A percentile compares a stretch with the other conserved stretches of the same genome.
Conservation (phyloP, 495 filamentous ascomycete genomes). For the Penicillium dipodomyicola region DNA sequence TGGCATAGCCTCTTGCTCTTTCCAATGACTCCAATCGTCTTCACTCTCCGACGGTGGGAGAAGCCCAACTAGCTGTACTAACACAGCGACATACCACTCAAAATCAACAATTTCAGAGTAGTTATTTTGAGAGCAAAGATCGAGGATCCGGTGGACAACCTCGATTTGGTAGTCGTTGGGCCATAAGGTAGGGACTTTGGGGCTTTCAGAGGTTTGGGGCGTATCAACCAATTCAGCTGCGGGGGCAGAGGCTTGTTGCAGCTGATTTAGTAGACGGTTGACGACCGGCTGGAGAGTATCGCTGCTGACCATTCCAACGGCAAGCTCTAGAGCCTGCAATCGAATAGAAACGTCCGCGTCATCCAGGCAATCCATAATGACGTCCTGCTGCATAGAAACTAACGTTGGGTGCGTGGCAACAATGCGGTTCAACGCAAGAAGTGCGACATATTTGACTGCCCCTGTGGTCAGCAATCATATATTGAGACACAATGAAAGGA, state of each 20-base stretch:
- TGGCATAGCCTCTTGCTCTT: constrained; percentile 18
- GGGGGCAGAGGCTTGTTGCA: constrained; percentile 48
- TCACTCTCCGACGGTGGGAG: constrained; percentile 43
- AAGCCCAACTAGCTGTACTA: constrained; percentile 75
- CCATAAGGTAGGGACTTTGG: constrained; percentile 41
- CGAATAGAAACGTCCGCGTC: constrained; percentile 96
- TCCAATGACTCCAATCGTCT: constrained; percentile 23
- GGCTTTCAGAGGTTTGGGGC: constrained; percentile 13
- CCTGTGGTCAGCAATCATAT: background rate
- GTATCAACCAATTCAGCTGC: constrained; percentile 4
- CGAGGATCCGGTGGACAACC: constrained; percentile 75
- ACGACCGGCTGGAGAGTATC: constrained; percentile 83
- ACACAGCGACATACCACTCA: constrained; percentile 90
- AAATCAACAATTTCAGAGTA: constrained; percentile 85
- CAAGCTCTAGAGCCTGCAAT: constrained; percentile 85
- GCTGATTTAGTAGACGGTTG: constrained; percentile 79
- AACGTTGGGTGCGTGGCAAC: constrained; percentile 83
- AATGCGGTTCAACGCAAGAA: constrained; percentile 92
- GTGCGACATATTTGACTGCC: constrained; percentile 92
- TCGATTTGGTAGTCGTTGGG: constrained; percentile 79
- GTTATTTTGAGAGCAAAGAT: constrained; percentile 88
- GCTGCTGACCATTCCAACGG: constrained; percentile 82
- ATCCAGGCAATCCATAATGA: constrained; percentile 93
- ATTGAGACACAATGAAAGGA: background rate
- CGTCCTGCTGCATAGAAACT: constrained; percentile 87